phyloP scores from a whole-genome alignment of 139 green algal species.

The Closterium sp. region DNA sequence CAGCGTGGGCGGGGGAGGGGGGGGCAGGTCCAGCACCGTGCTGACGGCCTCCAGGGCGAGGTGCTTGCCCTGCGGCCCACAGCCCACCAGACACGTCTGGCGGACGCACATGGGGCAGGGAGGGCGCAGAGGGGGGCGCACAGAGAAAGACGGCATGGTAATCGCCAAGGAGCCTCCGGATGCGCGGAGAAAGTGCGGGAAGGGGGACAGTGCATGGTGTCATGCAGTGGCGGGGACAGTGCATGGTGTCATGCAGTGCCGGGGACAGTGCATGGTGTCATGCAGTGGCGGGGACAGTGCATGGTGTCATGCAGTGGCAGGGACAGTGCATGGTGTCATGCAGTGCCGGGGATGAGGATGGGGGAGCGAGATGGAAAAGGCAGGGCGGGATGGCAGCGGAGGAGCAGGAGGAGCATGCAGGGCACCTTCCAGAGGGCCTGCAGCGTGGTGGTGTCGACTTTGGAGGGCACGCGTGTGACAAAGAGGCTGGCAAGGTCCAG shows the following conservation, averaged over 20 bases:
- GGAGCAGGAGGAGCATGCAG: no score
- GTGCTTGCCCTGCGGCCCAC: conserved; percentile 39
- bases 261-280: no score
- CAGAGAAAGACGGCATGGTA: not conserved
- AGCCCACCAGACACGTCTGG: conserved; percentile 38
- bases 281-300: no score
- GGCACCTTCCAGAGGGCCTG: conserved; percentile 43
- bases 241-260: no score
- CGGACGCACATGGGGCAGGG: not conserved
- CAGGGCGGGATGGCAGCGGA: not conserved
- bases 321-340: no score
- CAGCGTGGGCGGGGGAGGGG: not conserved
- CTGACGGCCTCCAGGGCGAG: conserved; percentile 39
- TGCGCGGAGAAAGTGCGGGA: not conserved
- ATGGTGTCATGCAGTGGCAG: no score
- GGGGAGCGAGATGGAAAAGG: not conserved
- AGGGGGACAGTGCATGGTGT: not conserved
- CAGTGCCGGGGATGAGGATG: no score
- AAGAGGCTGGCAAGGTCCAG: conserved; percentile 40
- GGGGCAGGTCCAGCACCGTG: conserved; percentile 29
- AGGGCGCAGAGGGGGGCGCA: no score
- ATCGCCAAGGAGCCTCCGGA: not conserved
- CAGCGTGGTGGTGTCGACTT: conserved; percentile 30
- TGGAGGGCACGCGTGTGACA: conserved; percentile 25
- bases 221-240: no score